Percentiles rank a stretch among this genome's conserved stretches.
phyloP scores from a whole-genome alignment of 192 early-diverging fungal species.

The Pilaira anomala region DNA sequence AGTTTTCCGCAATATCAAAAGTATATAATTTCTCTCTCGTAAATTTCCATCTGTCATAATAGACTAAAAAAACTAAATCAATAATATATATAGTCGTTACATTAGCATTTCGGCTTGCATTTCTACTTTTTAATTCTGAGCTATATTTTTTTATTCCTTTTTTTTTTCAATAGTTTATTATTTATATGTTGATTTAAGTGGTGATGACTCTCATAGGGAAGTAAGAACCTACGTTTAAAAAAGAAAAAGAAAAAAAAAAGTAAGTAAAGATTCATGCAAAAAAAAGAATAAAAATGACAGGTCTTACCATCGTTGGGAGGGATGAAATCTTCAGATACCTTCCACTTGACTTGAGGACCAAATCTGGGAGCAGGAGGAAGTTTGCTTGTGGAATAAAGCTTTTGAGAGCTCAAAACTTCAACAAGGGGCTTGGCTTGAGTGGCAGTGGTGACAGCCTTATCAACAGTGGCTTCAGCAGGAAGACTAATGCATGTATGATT shows the following conservation, averaged over 20 bases:
- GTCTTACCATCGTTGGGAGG: slow-evolving; percentile 35
- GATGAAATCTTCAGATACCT: slow-evolving; percentile 32
- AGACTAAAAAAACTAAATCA: no score
- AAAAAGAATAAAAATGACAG: background rate
- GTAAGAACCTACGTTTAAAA: slow-evolving; percentile 29
- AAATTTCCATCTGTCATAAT: no score
- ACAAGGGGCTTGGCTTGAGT: slow-evolving; percentile 30
- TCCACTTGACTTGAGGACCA: slow-evolving; percentile 32
- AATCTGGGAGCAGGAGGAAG: slow-evolving; percentile 29
- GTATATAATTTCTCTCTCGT: no score
- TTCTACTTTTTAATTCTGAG: no score
- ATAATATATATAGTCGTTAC: no score
- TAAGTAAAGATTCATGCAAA: background rate
- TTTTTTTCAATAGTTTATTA: background rate
- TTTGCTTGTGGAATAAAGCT: slow-evolving; percentile 22
- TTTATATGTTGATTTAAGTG: background rate
- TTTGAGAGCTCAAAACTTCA: slow-evolving; percentile 30
- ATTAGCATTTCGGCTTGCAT: no score
- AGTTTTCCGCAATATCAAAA: no score
- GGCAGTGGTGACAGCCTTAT: slow-evolving; percentile 16
- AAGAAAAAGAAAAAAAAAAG: background rate
- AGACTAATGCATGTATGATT: slow-evolving; percentile 3
- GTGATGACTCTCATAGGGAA: slow-evolving; percentile 34
- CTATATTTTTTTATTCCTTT: no score
- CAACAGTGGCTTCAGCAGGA: slow-evolving; percentile 20